phyloP scores from a whole-genome alignment of 2,329 filamentous ascomycete species.

The Sporothrix dimorphospora region DNA sequence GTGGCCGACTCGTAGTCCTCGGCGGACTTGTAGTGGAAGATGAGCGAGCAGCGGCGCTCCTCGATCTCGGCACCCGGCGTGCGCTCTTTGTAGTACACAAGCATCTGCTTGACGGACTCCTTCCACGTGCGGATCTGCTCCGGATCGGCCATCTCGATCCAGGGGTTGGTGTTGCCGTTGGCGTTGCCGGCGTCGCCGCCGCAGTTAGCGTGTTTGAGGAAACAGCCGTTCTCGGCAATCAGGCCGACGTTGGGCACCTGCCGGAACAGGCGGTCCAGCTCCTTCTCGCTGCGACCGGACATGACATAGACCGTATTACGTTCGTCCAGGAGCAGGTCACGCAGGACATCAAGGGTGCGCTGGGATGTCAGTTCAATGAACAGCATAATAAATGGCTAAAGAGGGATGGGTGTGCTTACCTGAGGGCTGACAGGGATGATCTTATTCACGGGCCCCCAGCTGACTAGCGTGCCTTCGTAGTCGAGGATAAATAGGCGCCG shows the following conservation, averaged over 20 bases:
- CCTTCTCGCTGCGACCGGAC: slow-evolving; percentile 84
- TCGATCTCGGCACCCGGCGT: slow-evolving; percentile 87
- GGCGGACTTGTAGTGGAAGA: slow-evolving; percentile 86
- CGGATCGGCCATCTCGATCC: slow-evolving; percentile 77
- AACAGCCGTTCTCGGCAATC: slow-evolving; percentile 94
- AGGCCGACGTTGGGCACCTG: slow-evolving; percentile 82
- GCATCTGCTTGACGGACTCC: slow-evolving; percentile 75
- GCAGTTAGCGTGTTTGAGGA: slow-evolving; percentile 65
- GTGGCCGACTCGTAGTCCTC: slow-evolving; percentile 75
- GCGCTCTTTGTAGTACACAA: slow-evolving; percentile 87
- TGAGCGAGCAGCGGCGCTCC: slow-evolving; percentile 85
- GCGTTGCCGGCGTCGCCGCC: slow-evolving; percentile 47
- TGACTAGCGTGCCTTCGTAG: slow-evolving; percentile 90
- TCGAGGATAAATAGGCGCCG: slow-evolving; percentile 86
- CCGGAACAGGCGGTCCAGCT: slow-evolving; percentile 84
- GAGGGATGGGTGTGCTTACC: neutral
- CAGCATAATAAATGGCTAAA: neutral
- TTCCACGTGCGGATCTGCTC: slow-evolving; percentile 78
- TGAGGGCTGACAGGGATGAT: slow-evolving; percentile 80
- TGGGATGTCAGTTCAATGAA: slow-evolving; percentile 43
- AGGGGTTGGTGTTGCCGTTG: slow-evolving; percentile 53
- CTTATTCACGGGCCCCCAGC: slow-evolving; percentile 80
- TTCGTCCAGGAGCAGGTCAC: slow-evolving; percentile 77
- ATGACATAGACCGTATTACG: slow-evolving; percentile 91
- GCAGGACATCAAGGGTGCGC: slow-evolving; percentile 79